These are phyloP conservation scores for Aspergillus hiratsukae DNA, from an alignment of 2,329 filamentous ascomycete species.

Conservation along the genomic window DNA sequence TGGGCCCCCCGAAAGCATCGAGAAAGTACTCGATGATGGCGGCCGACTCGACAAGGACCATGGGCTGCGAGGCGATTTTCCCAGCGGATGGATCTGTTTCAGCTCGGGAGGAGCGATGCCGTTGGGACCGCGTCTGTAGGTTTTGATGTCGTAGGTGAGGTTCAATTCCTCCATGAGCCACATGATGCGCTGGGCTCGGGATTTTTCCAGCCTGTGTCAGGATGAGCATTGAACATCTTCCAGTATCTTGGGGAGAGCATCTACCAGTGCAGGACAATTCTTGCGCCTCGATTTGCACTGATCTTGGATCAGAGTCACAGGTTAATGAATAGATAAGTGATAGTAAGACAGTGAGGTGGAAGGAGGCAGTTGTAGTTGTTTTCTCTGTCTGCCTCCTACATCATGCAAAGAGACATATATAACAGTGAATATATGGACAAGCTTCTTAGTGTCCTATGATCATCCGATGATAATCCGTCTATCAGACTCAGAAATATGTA, in stretches of 20 bases:
- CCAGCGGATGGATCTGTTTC: slow-evolving; percentile 73
- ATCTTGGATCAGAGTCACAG: too few species aligned
- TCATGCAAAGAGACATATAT: too few species aligned
- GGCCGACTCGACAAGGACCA: slow-evolving; percentile 75
- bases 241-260: slow-evolving; percentile 1
- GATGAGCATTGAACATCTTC: not conserved
- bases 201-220: slow-evolving; percentile 67
- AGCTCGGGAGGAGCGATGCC: slow-evolving; percentile 69
- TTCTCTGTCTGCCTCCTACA: too few species aligned
- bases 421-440: too few species aligned
- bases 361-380: too few species aligned
- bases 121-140: slow-evolving; percentile 65
- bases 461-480: too few species aligned
- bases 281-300: slow-evolving; percentile 33
- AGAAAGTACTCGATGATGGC: slow-evolving; percentile 77
- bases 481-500: too few species aligned
- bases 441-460: too few species aligned
- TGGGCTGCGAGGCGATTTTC: slow-evolving; percentile 62
- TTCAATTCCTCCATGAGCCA: slow-evolving; percentile 83
- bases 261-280: slow-evolving; percentile 63
- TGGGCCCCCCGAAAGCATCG: slow-evolving; percentile 55
- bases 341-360: too few species aligned
- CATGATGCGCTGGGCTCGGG: slow-evolving; percentile 74
- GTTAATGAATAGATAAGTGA: too few species aligned
- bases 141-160: slow-evolving; percentile 71